Evolutionary conservation across 179 eudicot species (phyloP).

Genomic region (Silene noctiflora): DNA sequence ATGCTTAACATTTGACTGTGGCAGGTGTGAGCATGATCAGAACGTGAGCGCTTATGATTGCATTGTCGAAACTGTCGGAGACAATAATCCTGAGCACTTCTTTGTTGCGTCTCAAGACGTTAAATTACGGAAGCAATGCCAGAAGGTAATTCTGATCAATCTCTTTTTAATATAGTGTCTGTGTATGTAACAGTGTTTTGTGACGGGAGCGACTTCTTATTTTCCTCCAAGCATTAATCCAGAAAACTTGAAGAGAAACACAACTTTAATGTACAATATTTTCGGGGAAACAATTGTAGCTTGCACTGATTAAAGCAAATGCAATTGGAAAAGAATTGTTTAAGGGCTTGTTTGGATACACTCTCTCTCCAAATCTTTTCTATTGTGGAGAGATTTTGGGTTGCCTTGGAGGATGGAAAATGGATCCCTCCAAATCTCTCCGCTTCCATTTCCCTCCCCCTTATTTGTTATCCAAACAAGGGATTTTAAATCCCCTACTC

Average conservation of each 20-base stretch:
- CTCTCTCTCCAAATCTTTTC: no score
- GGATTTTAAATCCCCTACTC: no score
- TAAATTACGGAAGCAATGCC: constrained; percentile 56
- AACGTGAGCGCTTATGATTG: constrained; percentile 74
- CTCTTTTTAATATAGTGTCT: not conserved
- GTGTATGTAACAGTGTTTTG: not conserved
- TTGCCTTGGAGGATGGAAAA: no score
- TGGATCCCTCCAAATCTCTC: no score
- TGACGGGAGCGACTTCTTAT: not conserved
- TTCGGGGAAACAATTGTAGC: not conserved
- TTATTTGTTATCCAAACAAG: no score
- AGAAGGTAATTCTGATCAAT: constrained; percentile 42
- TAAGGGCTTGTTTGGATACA: no score
- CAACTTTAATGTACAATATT: not conserved
- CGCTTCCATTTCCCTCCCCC: no score
- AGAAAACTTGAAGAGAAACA: not conserved
- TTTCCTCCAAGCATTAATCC: not conserved
- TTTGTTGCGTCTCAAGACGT: constrained; percentile 84
- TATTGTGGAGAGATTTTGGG: no score
- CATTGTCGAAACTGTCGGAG: constrained; percentile 60
- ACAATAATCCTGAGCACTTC: constrained; percentile 74
- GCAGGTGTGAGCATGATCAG: constrained; percentile 87
- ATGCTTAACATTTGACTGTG: constrained; percentile 18
- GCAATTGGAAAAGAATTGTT: no score
- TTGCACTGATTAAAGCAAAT: not conserved